A percentile compares a stretch with the other conserved stretches of the same genome.
phyloP scores from a whole-genome alignment of 139 green algal species.

The Asterochloris sp. region DNA sequence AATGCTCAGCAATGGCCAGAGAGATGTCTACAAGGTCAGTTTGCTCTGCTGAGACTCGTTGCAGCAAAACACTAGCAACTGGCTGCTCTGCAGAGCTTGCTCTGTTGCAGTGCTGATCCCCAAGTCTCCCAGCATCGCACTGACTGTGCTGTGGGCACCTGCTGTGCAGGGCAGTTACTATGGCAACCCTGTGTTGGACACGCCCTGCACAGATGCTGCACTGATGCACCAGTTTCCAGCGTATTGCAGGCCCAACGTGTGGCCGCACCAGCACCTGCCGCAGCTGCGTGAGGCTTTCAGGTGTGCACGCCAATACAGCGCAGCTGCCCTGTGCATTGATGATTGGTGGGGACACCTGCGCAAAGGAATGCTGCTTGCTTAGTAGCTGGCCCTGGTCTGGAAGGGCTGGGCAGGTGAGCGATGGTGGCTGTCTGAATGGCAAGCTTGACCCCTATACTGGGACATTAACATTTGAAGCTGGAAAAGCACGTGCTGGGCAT shows the following conservation, averaged over 20 bases:
- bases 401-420: neutral
- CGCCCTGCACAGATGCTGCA: conserved; percentile 3
- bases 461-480: neutral
- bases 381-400: neutral
- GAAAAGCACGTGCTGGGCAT: too few species aligned
- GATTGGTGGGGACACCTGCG: too few species aligned
- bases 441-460: neutral
- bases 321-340: neutral
- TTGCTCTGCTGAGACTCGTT: conserved; percentile 23
- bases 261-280: conserved; percentile 59
- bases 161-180: conserved; percentile 50
- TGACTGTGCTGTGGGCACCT: neutral
- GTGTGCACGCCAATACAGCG: neutral
- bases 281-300: conserved; percentile 56
- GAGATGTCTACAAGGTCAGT: conserved; percentile 57
- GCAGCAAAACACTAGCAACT: conserved; percentile 30
- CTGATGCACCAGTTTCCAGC: conserved; percentile 35
- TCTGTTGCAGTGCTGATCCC: neutral
- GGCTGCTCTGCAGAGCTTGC: conserved; percentile 28
- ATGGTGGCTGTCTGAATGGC: neutral
- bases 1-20: conserved; percentile 38
- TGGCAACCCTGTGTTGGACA: conserved; percentile 61
- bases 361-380: neutral
- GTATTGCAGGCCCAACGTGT: conserved; percentile 62
- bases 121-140: neutral